Base-by-base conservation (phyloP, 1,284 basidiomycete genomes). In the Sutorius eximius region DNA sequence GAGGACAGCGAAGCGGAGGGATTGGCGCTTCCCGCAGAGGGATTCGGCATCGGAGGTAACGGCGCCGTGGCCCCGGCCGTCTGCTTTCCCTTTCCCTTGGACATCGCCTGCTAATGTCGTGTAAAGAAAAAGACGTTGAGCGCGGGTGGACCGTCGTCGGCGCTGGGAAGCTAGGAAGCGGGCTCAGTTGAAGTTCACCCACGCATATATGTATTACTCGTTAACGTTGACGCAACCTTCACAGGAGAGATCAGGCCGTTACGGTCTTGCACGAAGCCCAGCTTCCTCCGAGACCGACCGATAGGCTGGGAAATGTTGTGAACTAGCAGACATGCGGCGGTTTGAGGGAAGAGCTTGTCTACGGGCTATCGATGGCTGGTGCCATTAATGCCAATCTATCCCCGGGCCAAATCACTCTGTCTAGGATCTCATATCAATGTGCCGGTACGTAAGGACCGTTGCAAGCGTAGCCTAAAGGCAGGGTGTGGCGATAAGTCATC, bases 1-100 rank as follows among this genome's bases (percentile, higher is more conserved):
- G 85, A 75, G 45, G 82, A 76, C 24, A 89, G 74, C 0, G 86
- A 87, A 7, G 84, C 83, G 12, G 87, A 77, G 30, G 88, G 88
- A 68, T 89, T 87, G 27, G 86, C 82, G 63, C 85, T 87, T 37
- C 84, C 83, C 7, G 81, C 79, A 32, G 81, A 75, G 52, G 78
- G 81, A 65, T 80, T 85, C 60, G 75, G 78, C 72, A 80, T 73
- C 52, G 74, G 73, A 32, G 74, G 67, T 45, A 72, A 56, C 53
- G 63, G 32, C n/a, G 63, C 36, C 24, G 42, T 30, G 10, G 18
- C 18, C 10, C 46, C 32, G 32, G 65, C 60, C 9, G 52, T 24
- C 53, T 71, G 63, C 53, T 64, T 72, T 53, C 62, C 69, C 54
- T 71, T 75, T 42, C 59, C 61, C 38, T 64, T 68, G 24, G 68